A percentile compares a stretch with the other conserved stretches of the same genome.
phyloP scores from a whole-genome alignment of 2,329 filamentous ascomycete genomes.

The Bipolaris sorokiniana region DNA sequence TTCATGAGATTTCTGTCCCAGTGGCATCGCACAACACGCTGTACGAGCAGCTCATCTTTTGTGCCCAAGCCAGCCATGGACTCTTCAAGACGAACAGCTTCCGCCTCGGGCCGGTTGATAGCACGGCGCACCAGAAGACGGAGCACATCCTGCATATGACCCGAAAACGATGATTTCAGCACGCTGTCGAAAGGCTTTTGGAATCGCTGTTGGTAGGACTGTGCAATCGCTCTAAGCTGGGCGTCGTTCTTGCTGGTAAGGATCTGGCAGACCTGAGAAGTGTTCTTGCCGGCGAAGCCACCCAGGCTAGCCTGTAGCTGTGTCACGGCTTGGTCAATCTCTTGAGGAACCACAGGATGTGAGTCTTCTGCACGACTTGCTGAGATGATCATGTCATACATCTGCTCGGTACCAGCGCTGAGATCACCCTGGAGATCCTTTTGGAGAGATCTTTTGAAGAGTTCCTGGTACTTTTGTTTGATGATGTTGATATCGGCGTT shows the following conservation, averaged over 20 bases:
- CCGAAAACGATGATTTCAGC: conserved; percentile 82
- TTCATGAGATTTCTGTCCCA: conserved; percentile 80
- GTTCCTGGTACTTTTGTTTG: conserved; percentile 75
- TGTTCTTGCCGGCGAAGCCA: conserved; percentile 71
- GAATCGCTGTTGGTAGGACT: conserved; percentile 76
- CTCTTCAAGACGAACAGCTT: conserved; percentile 81
- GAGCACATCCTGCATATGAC: conserved; percentile 88
- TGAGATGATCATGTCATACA: conserved; percentile 82
- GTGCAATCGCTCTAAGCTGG: conserved; percentile 81
- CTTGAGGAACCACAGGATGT: conserved; percentile 72
- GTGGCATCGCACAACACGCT: conserved; percentile 78
- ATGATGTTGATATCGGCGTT: conserved; percentile 91
- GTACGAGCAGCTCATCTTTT: conserved; percentile 79
- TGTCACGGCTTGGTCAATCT: conserved; percentile 76
- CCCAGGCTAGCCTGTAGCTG: conserved; percentile 74
- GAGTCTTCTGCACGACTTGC: conserved; percentile 79
- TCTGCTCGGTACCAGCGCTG: conserved; percentile 81
- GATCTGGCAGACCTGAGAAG: conserved; percentile 78
- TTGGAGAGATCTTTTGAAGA: conserved; percentile 71
- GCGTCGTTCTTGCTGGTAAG: conserved; percentile 76
- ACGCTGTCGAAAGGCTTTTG: conserved; percentile 72
- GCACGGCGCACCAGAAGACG: conserved; percentile 79
- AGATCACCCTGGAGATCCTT: conserved; percentile 77
- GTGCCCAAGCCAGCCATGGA: conserved; percentile 88
- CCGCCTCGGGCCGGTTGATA: conserved; percentile 80